phyloP scores from a whole-genome alignment of 805 yeast species.

The Nakazawaea laoshanensis region DNA sequence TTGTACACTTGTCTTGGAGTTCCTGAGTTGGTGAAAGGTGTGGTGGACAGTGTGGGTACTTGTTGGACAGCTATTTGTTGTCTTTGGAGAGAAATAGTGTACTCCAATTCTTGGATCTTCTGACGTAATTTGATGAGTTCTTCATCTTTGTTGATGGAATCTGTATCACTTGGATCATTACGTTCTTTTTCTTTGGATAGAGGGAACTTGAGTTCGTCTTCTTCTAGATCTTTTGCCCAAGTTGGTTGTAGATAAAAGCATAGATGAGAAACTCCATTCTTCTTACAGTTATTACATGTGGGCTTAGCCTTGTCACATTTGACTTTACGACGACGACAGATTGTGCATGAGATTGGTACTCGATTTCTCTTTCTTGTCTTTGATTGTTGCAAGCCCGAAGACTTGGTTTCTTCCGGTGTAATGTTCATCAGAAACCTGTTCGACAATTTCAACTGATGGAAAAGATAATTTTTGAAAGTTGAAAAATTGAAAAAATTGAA shows the following conservation, averaged over 20 bases:
- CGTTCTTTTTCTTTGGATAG: constrained; percentile 6
- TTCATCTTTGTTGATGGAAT: constrained; percentile 14
- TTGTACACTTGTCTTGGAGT: constrained; percentile 11
- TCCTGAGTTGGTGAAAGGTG: no score
- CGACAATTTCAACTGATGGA: no score
- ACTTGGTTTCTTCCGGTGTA: not conserved
- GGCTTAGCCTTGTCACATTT: constrained; percentile 39
- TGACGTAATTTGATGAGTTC: constrained; percentile 16
- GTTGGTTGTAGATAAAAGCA: constrained; percentile 51
- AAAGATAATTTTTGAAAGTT: no score
- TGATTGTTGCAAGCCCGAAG: constrained; percentile 1
- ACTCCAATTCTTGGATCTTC: constrained; percentile 21
- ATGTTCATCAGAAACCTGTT: no score
- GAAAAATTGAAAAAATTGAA: no score
- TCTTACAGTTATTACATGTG: constrained; percentile 46
- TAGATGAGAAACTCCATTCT: constrained; percentile 49
- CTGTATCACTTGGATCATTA: constrained; percentile 6
- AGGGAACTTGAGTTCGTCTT: constrained; percentile 20
- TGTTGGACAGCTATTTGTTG: constrained; percentile 3
- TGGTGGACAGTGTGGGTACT: constrained; percentile 2
- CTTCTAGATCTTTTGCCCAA: constrained; percentile 43
- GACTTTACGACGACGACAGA: constrained; percentile 29
- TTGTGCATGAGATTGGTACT: constrained; percentile 30
- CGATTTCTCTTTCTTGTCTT: constrained; percentile 24
- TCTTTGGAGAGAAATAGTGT: constrained; percentile 3